Conservation (phyloP, 1,284 basidiomycete species). For the Gymnopus androsaceus region DNA sequence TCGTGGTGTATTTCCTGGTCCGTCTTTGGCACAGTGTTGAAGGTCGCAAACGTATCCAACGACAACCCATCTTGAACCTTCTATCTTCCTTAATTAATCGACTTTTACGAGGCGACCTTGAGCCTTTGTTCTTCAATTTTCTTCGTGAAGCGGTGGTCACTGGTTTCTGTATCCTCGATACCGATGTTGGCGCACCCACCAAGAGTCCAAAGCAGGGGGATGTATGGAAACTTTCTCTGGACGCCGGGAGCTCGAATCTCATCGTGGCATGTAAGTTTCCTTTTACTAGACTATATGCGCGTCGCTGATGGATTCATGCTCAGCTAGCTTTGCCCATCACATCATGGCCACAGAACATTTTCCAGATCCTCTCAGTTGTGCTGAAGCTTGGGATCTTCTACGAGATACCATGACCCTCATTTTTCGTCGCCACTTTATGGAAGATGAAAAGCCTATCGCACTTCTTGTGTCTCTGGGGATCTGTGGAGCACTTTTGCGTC, state of each 20-base stretch:
- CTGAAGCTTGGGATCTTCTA: constrained; percentile 59
- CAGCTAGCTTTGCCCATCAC: constrained; percentile 56
- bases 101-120: background rate
- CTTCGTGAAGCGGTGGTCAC: constrained; percentile 10
- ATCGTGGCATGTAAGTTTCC: constrained; percentile 33
- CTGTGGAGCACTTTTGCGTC: constrained; percentile 46
- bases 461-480: constrained; percentile 49
- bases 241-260: constrained; percentile 30
- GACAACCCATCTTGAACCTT: constrained; percentile 8
- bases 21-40: constrained; percentile 11
- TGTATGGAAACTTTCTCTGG: constrained; percentile 33
- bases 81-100: constrained; percentile 1
- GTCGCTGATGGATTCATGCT: constrained; percentile 6
- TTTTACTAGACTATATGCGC: background rate
- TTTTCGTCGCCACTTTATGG: constrained; percentile 40
- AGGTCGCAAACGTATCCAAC: constrained; percentile 1
- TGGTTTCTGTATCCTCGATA: constrained; percentile 29
- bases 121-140: background rate
- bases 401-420: constrained; percentile 51
- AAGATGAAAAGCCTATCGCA: constrained; percentile 50
- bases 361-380: constrained; percentile 38
- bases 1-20: constrained; percentile 9
- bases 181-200: constrained; percentile 12
- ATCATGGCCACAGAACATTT: constrained; percentile 31
- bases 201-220: constrained; percentile 22